A percentile compares a stretch with the other conserved stretches of the same genome.
These are phyloP conservation scores for Phytophthora brassicae DNA, from an alignment of 352 stramenopile species.

Conservation along the genomic window DNA sequence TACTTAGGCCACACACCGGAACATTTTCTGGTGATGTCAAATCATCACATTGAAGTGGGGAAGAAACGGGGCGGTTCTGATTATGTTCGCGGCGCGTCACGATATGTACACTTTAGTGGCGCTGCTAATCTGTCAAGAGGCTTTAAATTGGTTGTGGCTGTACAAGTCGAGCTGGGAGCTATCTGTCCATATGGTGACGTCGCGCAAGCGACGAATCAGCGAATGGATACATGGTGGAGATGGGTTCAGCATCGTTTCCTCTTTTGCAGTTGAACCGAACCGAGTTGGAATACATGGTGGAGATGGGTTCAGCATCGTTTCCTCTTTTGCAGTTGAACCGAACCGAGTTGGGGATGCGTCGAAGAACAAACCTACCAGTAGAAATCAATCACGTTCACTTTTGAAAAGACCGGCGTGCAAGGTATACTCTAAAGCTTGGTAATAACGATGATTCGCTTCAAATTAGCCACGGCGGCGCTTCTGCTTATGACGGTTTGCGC, in stretches of 20 bases:
- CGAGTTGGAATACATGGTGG: not conserved
- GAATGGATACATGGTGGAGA: constrained; percentile 9
- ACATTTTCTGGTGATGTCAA: not conserved
- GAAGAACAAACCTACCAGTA: too few relatives aligned
- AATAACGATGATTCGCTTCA: constrained; percentile 25
- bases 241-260: constrained; percentile 21
- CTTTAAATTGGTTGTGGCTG: not conserved
- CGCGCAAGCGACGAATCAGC: not conserved
- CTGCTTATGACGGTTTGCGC: not conserved
- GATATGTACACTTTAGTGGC: not conserved
- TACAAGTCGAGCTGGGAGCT: not conserved
- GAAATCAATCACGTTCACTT: constrained; percentile 5
- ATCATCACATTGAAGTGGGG: not conserved
- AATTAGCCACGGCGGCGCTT: not conserved
- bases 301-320: constrained; percentile 26
- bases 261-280: too few relatives aligned
- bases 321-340: too few relatives aligned
- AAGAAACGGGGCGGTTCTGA: not conserved
- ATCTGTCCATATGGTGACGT: not conserved
- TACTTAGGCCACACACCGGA: not conserved
- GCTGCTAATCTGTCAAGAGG: not conserved
- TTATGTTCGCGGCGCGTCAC: not conserved
- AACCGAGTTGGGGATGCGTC: constrained; percentile 19
- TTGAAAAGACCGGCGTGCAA: constrained; percentile 17
- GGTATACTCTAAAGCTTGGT: constrained; percentile 20